phyloP scores from a whole-genome alignment of 192 early-diverging fungal genomes.

The Anaeromyces robustus region DNA sequence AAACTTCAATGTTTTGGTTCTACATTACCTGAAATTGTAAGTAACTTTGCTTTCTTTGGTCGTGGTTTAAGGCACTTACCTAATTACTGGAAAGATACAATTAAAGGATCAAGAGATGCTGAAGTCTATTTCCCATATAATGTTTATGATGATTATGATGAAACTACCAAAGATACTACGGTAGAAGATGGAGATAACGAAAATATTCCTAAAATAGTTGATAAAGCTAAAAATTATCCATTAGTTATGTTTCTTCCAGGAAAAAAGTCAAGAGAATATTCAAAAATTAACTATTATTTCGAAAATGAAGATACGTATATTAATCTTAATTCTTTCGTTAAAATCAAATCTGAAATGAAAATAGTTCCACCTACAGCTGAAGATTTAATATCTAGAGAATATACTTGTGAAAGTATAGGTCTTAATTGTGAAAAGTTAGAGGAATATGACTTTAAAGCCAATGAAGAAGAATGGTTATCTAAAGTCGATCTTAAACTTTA shows the following conservation, averaged over 20 bases:
- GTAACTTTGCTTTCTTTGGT: not conserved
- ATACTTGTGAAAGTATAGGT: not conserved
- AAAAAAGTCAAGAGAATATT: not conserved
- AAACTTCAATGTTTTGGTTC: too few relatives aligned
- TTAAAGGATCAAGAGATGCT: not conserved
- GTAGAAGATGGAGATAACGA: not conserved
- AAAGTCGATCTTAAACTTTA: not conserved
- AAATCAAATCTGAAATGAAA: not conserved
- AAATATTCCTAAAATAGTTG: not conserved
- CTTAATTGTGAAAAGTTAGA: not conserved
- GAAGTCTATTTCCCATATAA: not conserved
- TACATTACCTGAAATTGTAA: not conserved
- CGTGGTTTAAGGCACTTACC: not conserved
- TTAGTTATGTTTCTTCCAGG: not conserved
- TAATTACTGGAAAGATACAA: not conserved
- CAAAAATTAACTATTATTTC: not conserved
- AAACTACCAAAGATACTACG: too few relatives aligned
- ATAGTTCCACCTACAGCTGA: not conserved
- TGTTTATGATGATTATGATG: not conserved
- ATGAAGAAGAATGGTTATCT: not conserved
- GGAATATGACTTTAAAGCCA: not conserved
- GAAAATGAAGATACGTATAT: not conserved
- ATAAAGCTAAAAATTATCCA: not conserved
- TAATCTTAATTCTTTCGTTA: not conserved
- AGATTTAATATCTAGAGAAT: not conserved